These are phyloP conservation scores for Trichoderma semiorbis DNA, from an alignment of 2,329 filamentous ascomycete genomes.

Conservation along the genomic window DNA sequence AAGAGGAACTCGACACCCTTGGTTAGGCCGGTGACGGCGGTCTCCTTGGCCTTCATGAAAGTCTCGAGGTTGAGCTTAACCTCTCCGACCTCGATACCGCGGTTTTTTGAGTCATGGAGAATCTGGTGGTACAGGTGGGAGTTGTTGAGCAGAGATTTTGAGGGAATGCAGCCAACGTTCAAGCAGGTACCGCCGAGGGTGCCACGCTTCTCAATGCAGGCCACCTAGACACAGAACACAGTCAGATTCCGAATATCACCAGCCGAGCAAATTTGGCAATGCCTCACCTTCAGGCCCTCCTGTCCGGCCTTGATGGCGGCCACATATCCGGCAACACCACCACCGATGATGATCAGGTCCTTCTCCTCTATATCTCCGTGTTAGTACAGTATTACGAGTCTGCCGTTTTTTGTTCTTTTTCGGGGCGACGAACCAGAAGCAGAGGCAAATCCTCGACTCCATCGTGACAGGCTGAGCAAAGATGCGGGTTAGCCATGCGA, in stretches of 20 bases:
- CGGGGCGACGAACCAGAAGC: slow-evolving; percentile 46
- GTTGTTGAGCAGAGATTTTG: slow-evolving; percentile 99
- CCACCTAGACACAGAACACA: slow-evolving; percentile 56
- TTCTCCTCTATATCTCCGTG: slow-evolving; percentile 73
- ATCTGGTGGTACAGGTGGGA: slow-evolving; percentile 97
- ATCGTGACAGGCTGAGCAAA: slow-evolving; percentile 39
- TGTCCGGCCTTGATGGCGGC: slow-evolving; percentile 98
- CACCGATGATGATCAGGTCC: slow-evolving; percentile 95
- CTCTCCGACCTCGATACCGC: slow-evolving; percentile 95
- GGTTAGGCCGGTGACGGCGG: slow-evolving; percentile 80
- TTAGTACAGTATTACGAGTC: not conserved
- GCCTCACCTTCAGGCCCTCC: slow-evolving; percentile 83
- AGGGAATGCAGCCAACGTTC: slow-evolving; percentile 98
- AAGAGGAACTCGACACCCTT: slow-evolving; percentile 98
- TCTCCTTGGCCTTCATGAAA: slow-evolving; percentile 99
- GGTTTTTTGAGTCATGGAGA: slow-evolving; percentile 92
- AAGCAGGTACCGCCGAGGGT: slow-evolving; percentile 93
- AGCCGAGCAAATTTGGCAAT: not conserved
- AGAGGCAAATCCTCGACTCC: slow-evolving; percentile 58
- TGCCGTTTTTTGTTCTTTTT: not conserved
- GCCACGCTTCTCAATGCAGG: slow-evolving; percentile 98
- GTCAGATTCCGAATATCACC: not conserved
- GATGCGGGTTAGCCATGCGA: slow-evolving; percentile 13
- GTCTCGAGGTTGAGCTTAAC: slow-evolving; percentile 92
- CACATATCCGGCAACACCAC: slow-evolving; percentile 97